A percentile compares a stretch with the other conserved stretches of the same genome.
Conservation (phyloP, 805 yeast genomes). For the Cyberlindnera americana region DNA sequence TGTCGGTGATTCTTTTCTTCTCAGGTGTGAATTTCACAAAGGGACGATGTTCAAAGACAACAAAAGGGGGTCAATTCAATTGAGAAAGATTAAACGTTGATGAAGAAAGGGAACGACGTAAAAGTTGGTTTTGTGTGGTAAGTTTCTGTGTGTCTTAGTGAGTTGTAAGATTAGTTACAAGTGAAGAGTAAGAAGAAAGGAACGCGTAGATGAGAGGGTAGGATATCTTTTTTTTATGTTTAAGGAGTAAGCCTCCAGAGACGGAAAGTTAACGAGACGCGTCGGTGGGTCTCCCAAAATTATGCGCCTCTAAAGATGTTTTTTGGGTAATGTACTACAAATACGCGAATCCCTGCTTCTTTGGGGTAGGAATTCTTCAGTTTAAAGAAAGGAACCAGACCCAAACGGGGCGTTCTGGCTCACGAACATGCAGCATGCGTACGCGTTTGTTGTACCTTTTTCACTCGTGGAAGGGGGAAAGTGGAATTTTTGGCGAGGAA, state of each 20-base stretch:
- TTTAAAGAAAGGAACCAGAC: not conserved
- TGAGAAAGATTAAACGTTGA: not conserved
- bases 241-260: too few relatives aligned
- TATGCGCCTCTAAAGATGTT: not conserved
- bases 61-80: not conserved
- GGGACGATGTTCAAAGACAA: too few relatives aligned
- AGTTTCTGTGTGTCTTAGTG: conserved; percentile 1
- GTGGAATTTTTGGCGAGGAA: not conserved
- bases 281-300: not conserved
- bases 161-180: too few relatives aligned
- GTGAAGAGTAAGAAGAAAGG: too few relatives aligned
- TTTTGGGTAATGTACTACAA: not conserved
- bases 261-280: not conserved
- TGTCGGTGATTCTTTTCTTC: not conserved
- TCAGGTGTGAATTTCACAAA: too few relatives aligned
- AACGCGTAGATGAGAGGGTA: not conserved
- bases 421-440: conserved; percentile 1
- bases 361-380: not conserved
- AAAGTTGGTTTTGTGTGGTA: not conserved
- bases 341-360: not conserved
- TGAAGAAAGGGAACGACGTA: not conserved
- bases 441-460: conserved; percentile 2
- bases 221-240: too few relatives aligned
- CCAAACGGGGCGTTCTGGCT: not conserved
- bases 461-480: not conserved